Evolutionary conservation across 1,284 basidiomycete species (phyloP).

Genomic region (Puccinia polysora): DNA sequence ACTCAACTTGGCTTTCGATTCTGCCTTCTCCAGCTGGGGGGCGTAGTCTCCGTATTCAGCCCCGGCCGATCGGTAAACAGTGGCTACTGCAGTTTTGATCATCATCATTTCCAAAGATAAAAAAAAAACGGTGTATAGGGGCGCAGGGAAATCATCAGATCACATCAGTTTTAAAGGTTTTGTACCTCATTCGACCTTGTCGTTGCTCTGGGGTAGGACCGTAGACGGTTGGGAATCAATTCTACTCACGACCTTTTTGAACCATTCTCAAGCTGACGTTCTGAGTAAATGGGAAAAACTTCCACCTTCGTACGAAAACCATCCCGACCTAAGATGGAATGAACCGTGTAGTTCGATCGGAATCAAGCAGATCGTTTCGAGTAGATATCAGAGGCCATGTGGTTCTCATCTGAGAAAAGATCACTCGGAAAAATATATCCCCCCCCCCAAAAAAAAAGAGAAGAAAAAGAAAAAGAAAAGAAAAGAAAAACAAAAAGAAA

Average conservation of each 20-base stretch:
- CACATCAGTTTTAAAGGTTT: not conserved
- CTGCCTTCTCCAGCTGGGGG: conserved; percentile 19
- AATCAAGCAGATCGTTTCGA: no score
- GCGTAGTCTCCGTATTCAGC: conserved; percentile 35
- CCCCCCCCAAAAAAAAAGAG: not conserved
- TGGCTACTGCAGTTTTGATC: no score
- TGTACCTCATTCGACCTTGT: not conserved
- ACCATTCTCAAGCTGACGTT: conserved; percentile 42
- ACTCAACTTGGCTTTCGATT: conserved; percentile 37
- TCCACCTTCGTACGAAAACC: conserved; percentile 32
- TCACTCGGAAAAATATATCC: not conserved
- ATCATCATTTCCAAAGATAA: not conserved
- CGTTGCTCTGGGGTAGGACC: not conserved
- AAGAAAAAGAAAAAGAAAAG: not conserved
- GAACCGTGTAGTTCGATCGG: no score
- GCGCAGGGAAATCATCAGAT: not conserved
- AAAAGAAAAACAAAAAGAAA: not conserved
- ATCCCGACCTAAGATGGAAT: conserved; percentile 41
- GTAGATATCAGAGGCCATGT: no score
- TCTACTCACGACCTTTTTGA: conserved; percentile 33
- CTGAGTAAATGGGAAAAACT: conserved; percentile 21
- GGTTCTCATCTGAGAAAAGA: no score
- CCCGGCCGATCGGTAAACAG: conserved; percentile 35
- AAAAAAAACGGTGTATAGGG: not conserved
- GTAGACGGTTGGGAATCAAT: not conserved